Evolutionary conservation across 169 alveolate species (phyloP), one percentile per base, ranked within the genome.

Genomic region (Plasmodium fragile): DNA sequence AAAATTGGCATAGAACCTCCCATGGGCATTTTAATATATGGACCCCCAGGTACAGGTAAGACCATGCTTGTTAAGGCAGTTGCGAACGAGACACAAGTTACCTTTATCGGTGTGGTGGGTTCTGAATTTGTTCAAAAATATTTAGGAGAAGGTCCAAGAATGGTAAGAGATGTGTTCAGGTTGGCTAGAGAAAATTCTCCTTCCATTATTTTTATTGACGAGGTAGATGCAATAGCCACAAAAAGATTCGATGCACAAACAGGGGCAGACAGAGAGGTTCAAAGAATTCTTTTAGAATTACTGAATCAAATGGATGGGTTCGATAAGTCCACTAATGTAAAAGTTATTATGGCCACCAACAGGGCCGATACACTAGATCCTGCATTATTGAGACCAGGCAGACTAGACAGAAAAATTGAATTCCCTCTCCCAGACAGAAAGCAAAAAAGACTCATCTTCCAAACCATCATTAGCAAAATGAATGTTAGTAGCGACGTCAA

Each of bases 11-110:
- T 99, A 59, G 99, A 99, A 95, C 99, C 99, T 0, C 99, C 99
- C 4, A 98, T 98, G 96, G 99, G 99, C 22, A 99, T 99, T 28
- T 96, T 99, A 92, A 95, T 99, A 34, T 99, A 99, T 94, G 99
- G 99, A 1, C 99, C 99, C 2, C 99, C 99, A 13, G 99, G 98
- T 18, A 99, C 99, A 2, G 99, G 99, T 3, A 99, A 99, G 96
- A 99, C 99, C 7, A 98, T 99, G 99, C 95, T 99, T 93, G 99
- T 99, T 8, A 98, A 92, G 85, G 99, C 99, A 2, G 99, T 99
- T 30, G 99, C 99, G 34, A 98, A 98, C 95, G 99, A 99, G 85
- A 99, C 99, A 25, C 97, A 98, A 70, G 99, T 99, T 36, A 96
- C 99, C 22, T 99, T 99, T 95, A 98, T 99, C 32, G 97, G 99